Evolutionary conservation across 192 early-diverging fungal species (phyloP).

Genomic region (Chytriomyces sp.): DNA sequence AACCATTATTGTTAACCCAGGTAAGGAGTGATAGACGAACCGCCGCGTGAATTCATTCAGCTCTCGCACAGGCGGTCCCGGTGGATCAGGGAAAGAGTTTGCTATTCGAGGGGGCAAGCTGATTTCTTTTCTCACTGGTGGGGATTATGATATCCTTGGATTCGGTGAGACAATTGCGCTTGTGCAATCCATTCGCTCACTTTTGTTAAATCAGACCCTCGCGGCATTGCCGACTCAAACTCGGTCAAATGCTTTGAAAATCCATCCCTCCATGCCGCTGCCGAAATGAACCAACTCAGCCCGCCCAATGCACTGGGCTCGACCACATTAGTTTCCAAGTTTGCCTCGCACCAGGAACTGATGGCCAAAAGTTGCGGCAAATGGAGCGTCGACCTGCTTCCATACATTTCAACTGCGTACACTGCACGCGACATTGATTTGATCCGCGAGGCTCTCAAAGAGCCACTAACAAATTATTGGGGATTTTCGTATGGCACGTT

Average conservation of each 20-base stretch:
- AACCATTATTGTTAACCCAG: slow-evolving; percentile 39
- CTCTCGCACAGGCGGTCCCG: slow-evolving; percentile 36
- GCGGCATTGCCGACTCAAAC: slow-evolving; percentile 38
- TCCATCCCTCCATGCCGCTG: slow-evolving; percentile 4
- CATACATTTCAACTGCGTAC: slow-evolving; percentile 47
- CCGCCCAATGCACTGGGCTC: not conserved
- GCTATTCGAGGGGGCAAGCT: slow-evolving; percentile 17
- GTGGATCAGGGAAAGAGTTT: slow-evolving; percentile 44
- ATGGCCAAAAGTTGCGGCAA: slow-evolving; percentile 29
- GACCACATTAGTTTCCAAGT: not conserved
- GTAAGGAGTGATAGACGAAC: not conserved
- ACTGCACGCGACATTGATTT: slow-evolving; percentile 53
- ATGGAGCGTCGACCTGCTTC: slow-evolving; percentile 36
- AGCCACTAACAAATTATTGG: slow-evolving; percentile 47
- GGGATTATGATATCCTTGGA: slow-evolving; percentile 48
- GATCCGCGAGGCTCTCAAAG: slow-evolving; percentile 43
- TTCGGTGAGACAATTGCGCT: slow-evolving; percentile 12
- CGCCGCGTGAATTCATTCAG: too few species aligned
- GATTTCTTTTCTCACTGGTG: slow-evolving; percentile 30
- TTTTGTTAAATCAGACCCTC: slow-evolving; percentile 39
- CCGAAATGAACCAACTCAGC: not conserved
- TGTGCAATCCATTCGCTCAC: not conserved
- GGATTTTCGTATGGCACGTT: slow-evolving; percentile 54
- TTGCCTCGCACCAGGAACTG: slow-evolving; percentile 15
- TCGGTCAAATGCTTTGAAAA: slow-evolving; percentile 28